A percentile compares a stretch with the other conserved stretches of the same genome.
Evolutionary conservation across 2,329 filamentous ascomycete species (phyloP).

Genomic region (Exophiala viscosa): DNA sequence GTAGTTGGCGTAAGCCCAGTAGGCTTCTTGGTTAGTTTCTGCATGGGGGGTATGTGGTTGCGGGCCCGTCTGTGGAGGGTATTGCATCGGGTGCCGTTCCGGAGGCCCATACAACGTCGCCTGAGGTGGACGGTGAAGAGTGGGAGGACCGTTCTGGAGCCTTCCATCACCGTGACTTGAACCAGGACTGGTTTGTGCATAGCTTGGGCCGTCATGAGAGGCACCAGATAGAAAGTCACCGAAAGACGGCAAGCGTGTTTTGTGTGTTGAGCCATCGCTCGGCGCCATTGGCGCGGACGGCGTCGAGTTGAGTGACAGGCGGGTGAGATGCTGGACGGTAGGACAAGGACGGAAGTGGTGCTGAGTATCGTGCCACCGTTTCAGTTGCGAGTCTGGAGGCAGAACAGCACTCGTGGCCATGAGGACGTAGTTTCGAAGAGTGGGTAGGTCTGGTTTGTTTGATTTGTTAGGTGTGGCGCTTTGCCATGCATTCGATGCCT

Average conservation of each 20-base stretch:
- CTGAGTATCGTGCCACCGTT: constrained; percentile 15
- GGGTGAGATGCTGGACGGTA: constrained; percentile 4
- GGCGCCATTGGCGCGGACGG: constrained; percentile 3
- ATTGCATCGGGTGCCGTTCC: background rate
- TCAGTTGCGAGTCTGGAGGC: constrained; percentile 10
- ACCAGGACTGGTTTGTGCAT: constrained; percentile 4
- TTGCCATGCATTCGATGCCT: background rate
- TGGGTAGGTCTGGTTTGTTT: background rate
- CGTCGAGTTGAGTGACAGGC: constrained; percentile 7
- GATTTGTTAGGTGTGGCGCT: background rate
- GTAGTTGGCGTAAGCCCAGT: constrained; percentile 9
- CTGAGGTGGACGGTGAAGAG: background rate
- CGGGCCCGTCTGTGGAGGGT: background rate
- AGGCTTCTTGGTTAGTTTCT: background rate
- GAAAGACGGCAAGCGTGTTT: constrained; percentile 23
- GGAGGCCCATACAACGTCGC: background rate
- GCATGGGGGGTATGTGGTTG: constrained; percentile 1
- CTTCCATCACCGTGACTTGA: background rate
- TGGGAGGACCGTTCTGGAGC: background rate
- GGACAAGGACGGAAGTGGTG: constrained; percentile 5
- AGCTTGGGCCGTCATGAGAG: constrained; percentile 10
- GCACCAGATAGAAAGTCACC: constrained; percentile 22
- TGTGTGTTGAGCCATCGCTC: constrained; percentile 6
- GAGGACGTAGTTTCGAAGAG: background rate
- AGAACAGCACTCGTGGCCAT: constrained; percentile 20